Evolutionary conservation across 192 early-diverging fungal genomes (phyloP), one percentile per base, ranked within the genome.

Genomic region (Backusella australiensis): DNA sequence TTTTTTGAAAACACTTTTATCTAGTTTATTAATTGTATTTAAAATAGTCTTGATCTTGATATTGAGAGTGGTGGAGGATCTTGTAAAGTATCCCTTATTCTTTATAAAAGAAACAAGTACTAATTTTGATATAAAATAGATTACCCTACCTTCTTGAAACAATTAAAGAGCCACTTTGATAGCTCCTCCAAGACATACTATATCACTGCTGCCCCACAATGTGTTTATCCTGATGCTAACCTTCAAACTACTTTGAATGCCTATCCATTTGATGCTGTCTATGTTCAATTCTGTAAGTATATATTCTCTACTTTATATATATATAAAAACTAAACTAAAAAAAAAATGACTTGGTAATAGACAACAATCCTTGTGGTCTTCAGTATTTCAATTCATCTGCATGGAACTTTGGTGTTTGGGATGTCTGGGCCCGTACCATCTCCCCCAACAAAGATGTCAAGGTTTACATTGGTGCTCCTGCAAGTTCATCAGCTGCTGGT

Each of bases 141-240:
- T n/a, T 91, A 90, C 68, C 77, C 86, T 7, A 86, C 84, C 1
- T 89, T 86, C 72, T 75, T 89, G 65, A 81, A 75, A 4, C 75
- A 85, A 67, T 78, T 91, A 26, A 84, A 84, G 32, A 63, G 74
- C 6, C 83, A 86, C 53, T 90, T 86, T 77, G 59, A 67, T 14
- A 42, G 78, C 15, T 76, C 81, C 42, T 77, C 79, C 72, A 89
- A 89, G 69, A 73, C 69, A 32, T 90, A 88, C 76, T 87, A 89
- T 65, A 76, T 91, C 2, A 81, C 86, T 9, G 88, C 84, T 2
- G 90, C 88, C 7, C 90, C 90, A 29, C 90, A 91, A 70, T 91
- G 90, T 65, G 82, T 84, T 19, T 89, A 84, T 78, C 90, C 90
- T n/a, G 89, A 91, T 78, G 85, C 89, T 3, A 85, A 86, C 71